Conservation (phyloP, 2,329 filamentous ascomycete species). For the Dryadomyces quercivorus region DNA sequence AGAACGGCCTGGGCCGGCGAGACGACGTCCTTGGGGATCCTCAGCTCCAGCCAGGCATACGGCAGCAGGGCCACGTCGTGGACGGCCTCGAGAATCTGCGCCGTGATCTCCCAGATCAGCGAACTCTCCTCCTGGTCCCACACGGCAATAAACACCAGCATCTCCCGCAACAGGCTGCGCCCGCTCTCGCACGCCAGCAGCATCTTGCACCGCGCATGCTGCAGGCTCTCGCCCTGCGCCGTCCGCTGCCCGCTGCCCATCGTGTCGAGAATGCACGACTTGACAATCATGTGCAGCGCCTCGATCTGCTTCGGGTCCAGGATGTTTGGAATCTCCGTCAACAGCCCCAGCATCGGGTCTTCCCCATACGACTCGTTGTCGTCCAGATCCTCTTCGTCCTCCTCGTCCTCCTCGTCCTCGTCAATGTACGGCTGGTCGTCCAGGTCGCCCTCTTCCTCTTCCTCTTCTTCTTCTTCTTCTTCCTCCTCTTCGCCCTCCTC, state of each 20-base stretch:
- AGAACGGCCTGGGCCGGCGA: conserved; percentile 90
- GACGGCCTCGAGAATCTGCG: conserved; percentile 88
- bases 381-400: conserved; percentile 49
- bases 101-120: conserved; percentile 91
- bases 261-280: conserved; percentile 84
- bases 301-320: conserved; percentile 92
- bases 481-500: conserved; percentile 19
- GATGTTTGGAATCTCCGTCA: conserved; percentile 91
- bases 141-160: conserved; percentile 91
- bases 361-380: conserved; percentile 72
- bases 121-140: conserved; percentile 94
- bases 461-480: conserved; percentile 52
- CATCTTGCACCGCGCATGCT: conserved; percentile 81
- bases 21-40: conserved; percentile 91
- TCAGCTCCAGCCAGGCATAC: conserved; percentile 82
- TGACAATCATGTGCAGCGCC: conserved; percentile 92
- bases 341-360: conserved; percentile 66
- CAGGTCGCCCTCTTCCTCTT: conserved; percentile 42
- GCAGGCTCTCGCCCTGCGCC: conserved; percentile 64
- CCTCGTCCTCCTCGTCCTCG: conserved; percentile 23
- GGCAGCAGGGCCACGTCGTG: conserved; percentile 81
- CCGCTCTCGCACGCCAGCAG: conserved; percentile 83
- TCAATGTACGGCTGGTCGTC: conserved; percentile 22
- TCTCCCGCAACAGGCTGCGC: conserved; percentile 75
- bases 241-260: conserved; percentile 56